Percentiles rank a stretch among this genome's conserved stretches.
Evolutionary conservation across 768 basidiomycete genomes (phyloP).

Genomic region (Nidularia sp.): DNA sequence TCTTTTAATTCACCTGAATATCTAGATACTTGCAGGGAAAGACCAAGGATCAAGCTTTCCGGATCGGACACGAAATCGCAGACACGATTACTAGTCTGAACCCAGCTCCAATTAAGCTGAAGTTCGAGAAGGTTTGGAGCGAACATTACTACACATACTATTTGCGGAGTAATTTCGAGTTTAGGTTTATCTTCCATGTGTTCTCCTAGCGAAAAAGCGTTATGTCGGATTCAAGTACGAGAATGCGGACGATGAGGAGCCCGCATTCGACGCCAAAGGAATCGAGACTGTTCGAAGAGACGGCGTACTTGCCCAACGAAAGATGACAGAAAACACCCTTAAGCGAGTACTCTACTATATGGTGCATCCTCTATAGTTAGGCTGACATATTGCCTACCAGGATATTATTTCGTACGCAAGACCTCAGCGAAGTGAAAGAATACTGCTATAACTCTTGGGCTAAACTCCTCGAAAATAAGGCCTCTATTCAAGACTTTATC

Average conservation of each 20-base stretch:
- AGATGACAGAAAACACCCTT: slow-evolving; percentile 86
- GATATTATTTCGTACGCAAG: slow-evolving; percentile 85
- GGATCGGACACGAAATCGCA: slow-evolving; percentile 90
- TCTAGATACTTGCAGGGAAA: slow-evolving; percentile 74
- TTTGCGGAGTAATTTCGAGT: neutral
- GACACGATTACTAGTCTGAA: slow-evolving; percentile 82
- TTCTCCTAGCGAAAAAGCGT: slow-evolving; percentile 96
- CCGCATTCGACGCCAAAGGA: slow-evolving; percentile 92
- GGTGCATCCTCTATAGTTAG: neutral
- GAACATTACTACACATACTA: neutral
- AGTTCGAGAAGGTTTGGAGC: slow-evolving; percentile 86
- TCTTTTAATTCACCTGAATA: neutral
- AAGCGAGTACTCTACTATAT: slow-evolving; percentile 51
- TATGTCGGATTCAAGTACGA: slow-evolving; percentile 99
- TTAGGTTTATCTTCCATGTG: slow-evolving; percentile 93
- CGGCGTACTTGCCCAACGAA: slow-evolving; percentile 84
- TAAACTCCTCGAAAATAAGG: slow-evolving; percentile 75
- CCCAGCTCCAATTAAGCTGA: slow-evolving; percentile 89
- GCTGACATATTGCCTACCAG: slow-evolving; percentile 32
- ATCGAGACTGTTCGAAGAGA: slow-evolving; percentile 96
- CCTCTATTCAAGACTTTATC: slow-evolving; percentile 88
- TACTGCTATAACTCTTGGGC: slow-evolving; percentile 85
- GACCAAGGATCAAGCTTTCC: slow-evolving; percentile 91
- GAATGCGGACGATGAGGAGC: slow-evolving; percentile 69
- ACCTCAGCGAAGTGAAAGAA: slow-evolving; percentile 84